A percentile compares a stretch with the other conserved stretches of the same genome.
Evolutionary conservation across 495 filamentous ascomycete species (phyloP).

Genomic region (Hypoxylon intermedium): DNA sequence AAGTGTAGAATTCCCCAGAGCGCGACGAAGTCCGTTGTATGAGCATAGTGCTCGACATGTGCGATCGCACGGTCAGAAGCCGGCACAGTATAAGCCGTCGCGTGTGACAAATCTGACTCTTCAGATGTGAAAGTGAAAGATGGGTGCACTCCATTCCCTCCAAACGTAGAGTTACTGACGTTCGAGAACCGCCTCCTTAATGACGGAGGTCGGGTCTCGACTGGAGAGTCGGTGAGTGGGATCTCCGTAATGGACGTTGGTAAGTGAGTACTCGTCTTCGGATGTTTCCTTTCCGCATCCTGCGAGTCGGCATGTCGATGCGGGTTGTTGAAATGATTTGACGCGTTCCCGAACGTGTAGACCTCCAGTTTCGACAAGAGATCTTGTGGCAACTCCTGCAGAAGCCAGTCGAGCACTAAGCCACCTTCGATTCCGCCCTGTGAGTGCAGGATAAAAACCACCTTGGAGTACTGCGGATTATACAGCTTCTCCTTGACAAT

Average conservation of each 20-base stretch:
- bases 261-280: conserved; percentile 5
- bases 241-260: conserved; percentile 25
- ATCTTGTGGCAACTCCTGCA: conserved; percentile 74
- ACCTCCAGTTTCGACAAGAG: conserved; percentile 75
- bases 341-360: conserved; percentile 85
- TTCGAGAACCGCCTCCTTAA: conserved; percentile 24
- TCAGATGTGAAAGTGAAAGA: conserved; percentile 13
- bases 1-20: conserved; percentile 78
- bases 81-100: conserved; percentile 21
- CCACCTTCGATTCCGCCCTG: conserved; percentile 82
- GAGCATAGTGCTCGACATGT: conserved; percentile 87
- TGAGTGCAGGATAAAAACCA: conserved; percentile 80
- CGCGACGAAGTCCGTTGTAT: conserved; percentile 77
- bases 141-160: conserved; percentile 7
- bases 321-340: conserved; percentile 90
- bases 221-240: conserved; percentile 36
- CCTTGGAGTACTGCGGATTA: conserved; percentile 66
- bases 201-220: conserved; percentile 23
- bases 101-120: conserved; percentile 7
- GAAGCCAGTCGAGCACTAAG: conserved; percentile 78
- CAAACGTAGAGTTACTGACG: conserved; percentile 16
- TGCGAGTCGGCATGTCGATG: conserved; percentile 51
- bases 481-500: conserved; percentile 66
- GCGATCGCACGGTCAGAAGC: conserved; percentile 60
- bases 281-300: conserved; percentile 33